These are phyloP conservation scores for Jasminum sambac DNA, from an alignment of 257 asterid genomes.

Conservation along the genomic window DNA sequence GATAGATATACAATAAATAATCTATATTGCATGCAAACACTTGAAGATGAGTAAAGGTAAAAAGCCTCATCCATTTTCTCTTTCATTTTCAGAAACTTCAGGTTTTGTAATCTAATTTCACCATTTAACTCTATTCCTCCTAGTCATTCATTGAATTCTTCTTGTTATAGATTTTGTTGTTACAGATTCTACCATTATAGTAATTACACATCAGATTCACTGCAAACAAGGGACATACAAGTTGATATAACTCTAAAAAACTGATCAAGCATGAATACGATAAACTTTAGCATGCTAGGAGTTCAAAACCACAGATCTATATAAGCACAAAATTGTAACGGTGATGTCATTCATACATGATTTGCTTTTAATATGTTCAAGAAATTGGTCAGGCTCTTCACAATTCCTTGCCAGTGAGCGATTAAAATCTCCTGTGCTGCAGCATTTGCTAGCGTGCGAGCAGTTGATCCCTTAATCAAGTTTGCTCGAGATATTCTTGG, in stretches of 20 bases:
- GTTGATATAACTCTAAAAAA: not conserved
- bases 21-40: slow-evolving; percentile 13
- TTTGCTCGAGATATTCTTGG: slow-evolving; percentile 92
- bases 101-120: too few relatives aligned
- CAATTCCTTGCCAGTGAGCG: slow-evolving; percentile 98
- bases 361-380: slow-evolving; percentile 66
- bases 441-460: slow-evolving; percentile 83
- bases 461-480: slow-evolving; percentile 81
- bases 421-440: slow-evolving; percentile 90
- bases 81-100: too few relatives aligned
- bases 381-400: slow-evolving; percentile 64
- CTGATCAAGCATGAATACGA: not conserved
- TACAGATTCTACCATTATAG: too few relatives aligned
- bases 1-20: slow-evolving; percentile 17
- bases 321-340: not conserved
- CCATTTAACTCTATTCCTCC: too few relatives aligned
- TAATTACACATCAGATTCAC: too few relatives aligned
- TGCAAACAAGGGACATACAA: too few relatives aligned
- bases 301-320: slow-evolving; percentile 1
- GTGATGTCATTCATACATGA: slow-evolving; percentile 48
- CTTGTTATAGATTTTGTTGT: too few relatives aligned
- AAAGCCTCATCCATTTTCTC: not conserved
- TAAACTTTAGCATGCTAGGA: not conserved
- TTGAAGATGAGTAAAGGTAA: slow-evolving; percentile 17
- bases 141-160: too few relatives aligned